These are phyloP conservation scores for Coemansia asiatica DNA, from an alignment of 192 early-diverging fungal species.

Conservation along the genomic window DNA sequence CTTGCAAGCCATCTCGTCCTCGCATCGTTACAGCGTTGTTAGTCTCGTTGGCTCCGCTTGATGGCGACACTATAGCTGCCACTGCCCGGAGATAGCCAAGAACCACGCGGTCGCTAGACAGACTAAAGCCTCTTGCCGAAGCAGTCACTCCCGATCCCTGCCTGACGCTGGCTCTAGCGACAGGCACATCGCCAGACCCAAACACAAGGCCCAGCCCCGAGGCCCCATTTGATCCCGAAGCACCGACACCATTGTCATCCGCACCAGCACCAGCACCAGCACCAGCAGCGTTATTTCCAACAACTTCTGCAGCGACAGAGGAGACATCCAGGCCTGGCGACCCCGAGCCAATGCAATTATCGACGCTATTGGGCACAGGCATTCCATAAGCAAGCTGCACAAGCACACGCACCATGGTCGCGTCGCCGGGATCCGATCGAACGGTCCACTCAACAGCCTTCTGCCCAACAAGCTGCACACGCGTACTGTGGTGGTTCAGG, in stretches of 20 bases:
- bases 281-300: background rate
- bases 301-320: background rate
- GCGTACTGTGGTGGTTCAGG: slow-evolving; percentile 22
- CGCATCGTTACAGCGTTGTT: background rate
- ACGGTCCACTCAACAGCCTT: slow-evolving; percentile 48
- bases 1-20: background rate
- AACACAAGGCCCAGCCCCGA: slow-evolving; percentile 43
- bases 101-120: slow-evolving; percentile 25
- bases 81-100: slow-evolving; percentile 43
- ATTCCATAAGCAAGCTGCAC: slow-evolving; percentile 48
- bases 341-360: slow-evolving; percentile 13
- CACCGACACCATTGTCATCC: background rate
- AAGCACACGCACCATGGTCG: slow-evolving; percentile 40
- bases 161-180: background rate
- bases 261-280: background rate
- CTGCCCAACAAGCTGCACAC: slow-evolving; percentile 40
- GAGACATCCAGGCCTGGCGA: background rate
- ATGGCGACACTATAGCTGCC: slow-evolving; percentile 16
- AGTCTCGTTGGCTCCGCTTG: background rate
- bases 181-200: slow-evolving; percentile 12
- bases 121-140: background rate
- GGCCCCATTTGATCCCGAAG: background rate
- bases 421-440: slow-evolving; percentile 20
- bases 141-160: slow-evolving; percentile 8
- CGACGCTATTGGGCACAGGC: slow-evolving; percentile 27